phyloP scores from a whole-genome alignment of 495 filamentous ascomycete genomes.

The Bryoglossum gracile region DNA sequence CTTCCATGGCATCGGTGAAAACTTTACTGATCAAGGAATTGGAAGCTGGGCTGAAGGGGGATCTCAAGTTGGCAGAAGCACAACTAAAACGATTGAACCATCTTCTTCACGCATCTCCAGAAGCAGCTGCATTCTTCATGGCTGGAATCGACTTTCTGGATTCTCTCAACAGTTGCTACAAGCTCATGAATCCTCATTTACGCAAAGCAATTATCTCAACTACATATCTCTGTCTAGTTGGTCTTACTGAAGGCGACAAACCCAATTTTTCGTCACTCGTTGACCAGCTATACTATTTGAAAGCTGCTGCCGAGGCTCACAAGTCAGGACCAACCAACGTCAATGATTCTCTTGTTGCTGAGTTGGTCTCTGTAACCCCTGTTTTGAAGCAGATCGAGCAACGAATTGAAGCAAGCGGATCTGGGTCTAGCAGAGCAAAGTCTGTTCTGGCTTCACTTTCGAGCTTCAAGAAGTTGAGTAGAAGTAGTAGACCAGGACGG shows the following conservation, averaged over 20 bases:
- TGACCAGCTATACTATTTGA: conserved; percentile 78
- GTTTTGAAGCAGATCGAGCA: conserved; percentile 41
- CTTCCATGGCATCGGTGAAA: conserved; percentile 12
- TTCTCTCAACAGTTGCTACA: conserved; percentile 59
- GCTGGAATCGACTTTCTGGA: conserved; percentile 83
- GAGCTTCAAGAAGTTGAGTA: conserved; percentile 46
- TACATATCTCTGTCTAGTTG: conserved; percentile 62
- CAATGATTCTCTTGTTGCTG: conserved; percentile 50
- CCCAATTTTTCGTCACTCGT: conserved; percentile 64
- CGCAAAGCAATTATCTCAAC: conserved; percentile 59
- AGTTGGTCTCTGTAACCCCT: conserved; percentile 57
- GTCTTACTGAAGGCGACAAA: conserved; percentile 55
- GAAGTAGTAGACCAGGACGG: conserved; percentile 46
- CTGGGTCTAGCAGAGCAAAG: conserved; percentile 42
- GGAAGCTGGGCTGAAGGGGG: conserved; percentile 39
- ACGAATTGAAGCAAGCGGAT: conserved; percentile 34
- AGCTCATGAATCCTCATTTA: conserved; percentile 47
- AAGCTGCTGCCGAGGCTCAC: conserved; percentile 53
- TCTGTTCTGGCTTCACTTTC: conserved; percentile 49
- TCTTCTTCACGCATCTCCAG: conserved; percentile 46
- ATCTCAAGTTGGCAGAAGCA: conserved; percentile 39
- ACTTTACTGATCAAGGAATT: conserved; percentile 32
- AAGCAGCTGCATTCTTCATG: conserved; percentile 56
- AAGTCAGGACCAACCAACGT: conserved; percentile 41
- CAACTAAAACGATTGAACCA: conserved; percentile 40